Conservation (phyloP, 106 monocot genomes). For the Dioscorea zingiberensis region DNA sequence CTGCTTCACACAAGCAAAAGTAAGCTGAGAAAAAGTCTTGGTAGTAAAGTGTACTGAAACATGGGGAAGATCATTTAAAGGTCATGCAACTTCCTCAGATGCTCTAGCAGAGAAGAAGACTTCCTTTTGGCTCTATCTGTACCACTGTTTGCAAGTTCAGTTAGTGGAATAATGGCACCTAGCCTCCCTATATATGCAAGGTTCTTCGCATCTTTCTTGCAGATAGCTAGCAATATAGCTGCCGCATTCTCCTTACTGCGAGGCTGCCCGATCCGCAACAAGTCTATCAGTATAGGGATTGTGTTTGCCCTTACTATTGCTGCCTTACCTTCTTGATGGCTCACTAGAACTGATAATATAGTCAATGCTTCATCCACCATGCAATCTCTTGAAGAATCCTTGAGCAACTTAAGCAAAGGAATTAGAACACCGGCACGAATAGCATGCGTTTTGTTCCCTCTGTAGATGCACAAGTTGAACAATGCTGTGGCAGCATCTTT, state of each 20-base stretch:
- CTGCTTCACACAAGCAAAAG: neutral
- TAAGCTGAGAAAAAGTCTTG: neutral
- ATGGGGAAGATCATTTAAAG: constrained; percentile 7
- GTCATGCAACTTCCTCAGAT: constrained; percentile 37
- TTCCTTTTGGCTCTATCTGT: constrained; percentile 79
- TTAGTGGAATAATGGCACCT: constrained; percentile 51
- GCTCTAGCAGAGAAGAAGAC: constrained; percentile 66
- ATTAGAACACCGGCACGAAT: constrained; percentile 56
- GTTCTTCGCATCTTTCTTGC: constrained; percentile 68
- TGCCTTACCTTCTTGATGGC: constrained; percentile 56
- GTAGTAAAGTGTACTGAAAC: neutral
- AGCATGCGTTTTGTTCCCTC: constrained; percentile 70
- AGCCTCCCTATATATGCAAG: constrained; percentile 51
- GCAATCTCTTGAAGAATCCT: constrained; percentile 31
- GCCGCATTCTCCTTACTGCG: constrained; percentile 81
- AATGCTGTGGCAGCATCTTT: constrained; percentile 95
- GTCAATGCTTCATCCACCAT: constrained; percentile 77
- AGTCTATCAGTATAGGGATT: constrained; percentile 56
- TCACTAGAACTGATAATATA: constrained; percentile 68
- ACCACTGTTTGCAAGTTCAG: constrained; percentile 58
- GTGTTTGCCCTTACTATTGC: constrained; percentile 52
- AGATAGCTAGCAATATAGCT: constrained; percentile 63
- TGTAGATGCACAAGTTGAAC: constrained; percentile 89
- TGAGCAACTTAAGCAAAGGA: constrained; percentile 53
- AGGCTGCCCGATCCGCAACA: constrained; percentile 51